A percentile compares a stretch with the other conserved stretches of the same genome.
Evolutionary conservation across 352 stramenopile genomes (phyloP).

Genomic region (Achlya hypogyna): DNA sequence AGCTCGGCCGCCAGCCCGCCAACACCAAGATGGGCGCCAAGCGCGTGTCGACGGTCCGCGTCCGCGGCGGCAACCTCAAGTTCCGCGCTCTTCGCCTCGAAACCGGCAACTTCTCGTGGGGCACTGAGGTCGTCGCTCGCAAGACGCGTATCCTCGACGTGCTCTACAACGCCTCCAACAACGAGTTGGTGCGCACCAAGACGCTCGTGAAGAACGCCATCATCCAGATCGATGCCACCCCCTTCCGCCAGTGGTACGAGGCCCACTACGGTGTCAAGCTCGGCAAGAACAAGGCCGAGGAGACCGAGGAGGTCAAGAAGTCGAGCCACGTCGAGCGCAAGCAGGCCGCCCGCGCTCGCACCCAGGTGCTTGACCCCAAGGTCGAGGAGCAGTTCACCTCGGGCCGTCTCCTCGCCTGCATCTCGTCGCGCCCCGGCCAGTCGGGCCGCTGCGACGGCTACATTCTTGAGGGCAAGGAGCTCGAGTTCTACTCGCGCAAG

Average conservation of each 20-base stretch:
- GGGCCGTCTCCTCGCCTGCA: constrained; percentile 94
- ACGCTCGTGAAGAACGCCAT: constrained; percentile 99
- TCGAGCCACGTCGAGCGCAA: constrained; percentile 91
- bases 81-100: constrained; percentile 97
- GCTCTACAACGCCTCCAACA: constrained; percentile 99
- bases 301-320: constrained; percentile 88
- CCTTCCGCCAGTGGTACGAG: constrained; percentile 99
- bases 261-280: constrained; percentile 96
- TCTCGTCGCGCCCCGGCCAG: constrained; percentile 97
- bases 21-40: constrained; percentile 98
- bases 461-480: constrained; percentile 98
- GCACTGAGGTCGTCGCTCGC: constrained; percentile 93
- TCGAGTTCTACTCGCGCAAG: constrained; percentile 99
- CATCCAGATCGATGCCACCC: constrained; percentile 96
- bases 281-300: constrained; percentile 66
- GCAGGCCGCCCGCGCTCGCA: constrained; percentile 89
- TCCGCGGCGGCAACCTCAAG: constrained; percentile 97
- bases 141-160: constrained; percentile 99
- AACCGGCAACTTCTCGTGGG: constrained; percentile 99
- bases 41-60: constrained; percentile 93
- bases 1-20: constrained; percentile 95
- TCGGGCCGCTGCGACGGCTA: constrained; percentile 97
- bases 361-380: constrained; percentile 86
- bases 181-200: constrained; percentile 99
- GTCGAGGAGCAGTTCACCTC: constrained; percentile 96